These are phyloP conservation scores for Penicillium italicum DNA, from an alignment of 2,329 filamentous ascomycete genomes.

Conservation along the genomic window DNA sequence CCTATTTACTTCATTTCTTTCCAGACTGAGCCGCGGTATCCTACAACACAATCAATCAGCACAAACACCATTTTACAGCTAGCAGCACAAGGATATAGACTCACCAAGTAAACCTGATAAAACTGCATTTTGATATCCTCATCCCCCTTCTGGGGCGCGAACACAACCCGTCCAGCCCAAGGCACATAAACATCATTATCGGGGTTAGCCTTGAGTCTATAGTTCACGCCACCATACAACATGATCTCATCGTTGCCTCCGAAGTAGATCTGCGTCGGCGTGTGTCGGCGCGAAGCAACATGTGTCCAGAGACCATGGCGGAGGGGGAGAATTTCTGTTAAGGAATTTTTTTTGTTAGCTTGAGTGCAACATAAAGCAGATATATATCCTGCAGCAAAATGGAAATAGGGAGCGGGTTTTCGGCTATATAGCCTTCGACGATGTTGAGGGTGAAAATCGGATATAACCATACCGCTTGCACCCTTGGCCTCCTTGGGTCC, in stretches of 20 bases:
- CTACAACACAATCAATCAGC: slow-evolving; percentile 18
- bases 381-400: neutral
- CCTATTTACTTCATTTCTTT: slow-evolving; percentile 26
- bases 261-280: slow-evolving; percentile 32
- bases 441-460: neutral
- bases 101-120: slow-evolving; percentile 42
- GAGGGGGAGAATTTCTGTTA: slow-evolving; percentile 33
- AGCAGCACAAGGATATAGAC: slow-evolving; percentile 11
- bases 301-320: slow-evolving; percentile 38
- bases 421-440: neutral
- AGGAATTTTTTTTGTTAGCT: neutral
- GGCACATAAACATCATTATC: slow-evolving; percentile 35
- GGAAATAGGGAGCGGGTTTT: neutral
- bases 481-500: slow-evolving; percentile 36
- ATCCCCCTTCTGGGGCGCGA: slow-evolving; percentile 23
- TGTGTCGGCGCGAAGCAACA: slow-evolving; percentile 34
- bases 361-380: neutral
- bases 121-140: slow-evolving; percentile 35
- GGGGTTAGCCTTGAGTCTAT: slow-evolving; percentile 31
- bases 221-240: slow-evolving; percentile 37
- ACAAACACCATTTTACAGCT: neutral
- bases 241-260: slow-evolving; percentile 35
- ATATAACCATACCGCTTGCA: slow-evolving; percentile 25
- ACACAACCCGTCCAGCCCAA: slow-evolving; percentile 38
- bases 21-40: slow-evolving; percentile 35